Evolutionary conservation across 1,139 yeast genomes (phyloP), one percentile per base, ranked within the genome.

Genomic region (Pneumocystis sp.): DNA sequence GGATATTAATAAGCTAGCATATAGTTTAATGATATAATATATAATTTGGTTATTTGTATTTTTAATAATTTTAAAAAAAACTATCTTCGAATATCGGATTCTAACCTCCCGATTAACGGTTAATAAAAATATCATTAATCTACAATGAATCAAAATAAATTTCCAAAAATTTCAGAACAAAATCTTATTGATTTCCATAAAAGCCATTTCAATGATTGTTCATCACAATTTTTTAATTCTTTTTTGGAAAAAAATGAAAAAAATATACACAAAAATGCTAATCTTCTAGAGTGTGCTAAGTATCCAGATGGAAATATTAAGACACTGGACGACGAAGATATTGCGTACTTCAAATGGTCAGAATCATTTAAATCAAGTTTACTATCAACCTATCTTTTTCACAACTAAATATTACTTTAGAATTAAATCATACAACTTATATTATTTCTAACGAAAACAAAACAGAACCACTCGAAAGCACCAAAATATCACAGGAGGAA

Each of bases 301-400:
- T 71, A 72, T 37, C 65, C 71, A 5, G 74, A 72, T 63, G 74
- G 74, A 10, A 67, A 68, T 3, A 62, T 63, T 31, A 68, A 74
- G 10, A 70, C 73, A 0, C 66, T 72, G 37, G 71, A 72, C 0
- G 73, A 72, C 50, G 71, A 72, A 31, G 71, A 72, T 63, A 69
- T 72, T 31, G 71, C 66, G 12, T 71, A 69, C 65, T 71, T 72
- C 42, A 68, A 72, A 6, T 67, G 66, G 8, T 70, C 72, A 8
- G 73, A 72, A 50, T 50, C 57, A 12, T 50, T 50, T 25, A 50
- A 50, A 50, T 50, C 57, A 50, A 25, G 57, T 50, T 44, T 10
- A 25, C 21, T 50, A 50, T 50, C 31, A 50, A 50, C n/a, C 3
- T 25, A 25, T 25, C 25, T 45, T 40, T 25, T 50, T 50, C 57